Evolutionary conservation across 2,329 filamentous ascomycete genomes (phyloP).

Genomic region (Bipolaris sorokiniana): DNA sequence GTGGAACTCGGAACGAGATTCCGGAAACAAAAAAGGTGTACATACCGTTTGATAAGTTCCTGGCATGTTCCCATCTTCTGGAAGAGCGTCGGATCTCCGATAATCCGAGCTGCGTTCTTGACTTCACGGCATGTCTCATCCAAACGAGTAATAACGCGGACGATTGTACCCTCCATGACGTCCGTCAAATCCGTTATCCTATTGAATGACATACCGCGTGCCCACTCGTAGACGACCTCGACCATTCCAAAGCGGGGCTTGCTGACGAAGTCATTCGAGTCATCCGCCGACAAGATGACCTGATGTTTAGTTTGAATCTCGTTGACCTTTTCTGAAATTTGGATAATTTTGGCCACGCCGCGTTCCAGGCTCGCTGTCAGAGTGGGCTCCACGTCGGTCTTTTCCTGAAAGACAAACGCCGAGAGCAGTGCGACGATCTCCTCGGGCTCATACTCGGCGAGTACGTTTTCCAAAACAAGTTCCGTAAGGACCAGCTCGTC

Average conservation of each 20-base stretch:
- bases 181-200: slow-evolving; percentile 96
- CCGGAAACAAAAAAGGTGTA: slow-evolving; percentile 46
- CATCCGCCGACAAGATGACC: slow-evolving; percentile 87
- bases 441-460: slow-evolving; percentile 92
- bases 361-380: slow-evolving; percentile 81
- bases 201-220: slow-evolving; percentile 96
- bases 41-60: slow-evolving; percentile 96
- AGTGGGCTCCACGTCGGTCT: slow-evolving; percentile 80
- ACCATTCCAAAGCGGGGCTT: slow-evolving; percentile 89
- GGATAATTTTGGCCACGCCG: slow-evolving; percentile 83
- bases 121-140: slow-evolving; percentile 98
- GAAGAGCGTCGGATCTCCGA: slow-evolving; percentile 91
- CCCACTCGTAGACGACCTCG: slow-evolving; percentile 99
- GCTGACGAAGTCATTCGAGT: slow-evolving; percentile 89
- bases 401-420: slow-evolving; percentile 97
- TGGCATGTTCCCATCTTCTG: slow-evolving; percentile 97
- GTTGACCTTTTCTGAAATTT: slow-evolving; percentile 92
- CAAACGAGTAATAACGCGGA: slow-evolving; percentile 87
- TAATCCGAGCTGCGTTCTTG: slow-evolving; percentile 93
- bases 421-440: slow-evolving; percentile 95
- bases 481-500: slow-evolving; percentile 97
- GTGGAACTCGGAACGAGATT: slow-evolving; percentile 4
- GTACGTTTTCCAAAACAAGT: slow-evolving; percentile 92
- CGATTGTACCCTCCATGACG: slow-evolving; percentile 96
- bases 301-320: slow-evolving; percentile 87